These are phyloP conservation scores for Boletus sp. DNA, from an alignment of 768 basidiomycete genomes.

Conservation along the genomic window DNA sequence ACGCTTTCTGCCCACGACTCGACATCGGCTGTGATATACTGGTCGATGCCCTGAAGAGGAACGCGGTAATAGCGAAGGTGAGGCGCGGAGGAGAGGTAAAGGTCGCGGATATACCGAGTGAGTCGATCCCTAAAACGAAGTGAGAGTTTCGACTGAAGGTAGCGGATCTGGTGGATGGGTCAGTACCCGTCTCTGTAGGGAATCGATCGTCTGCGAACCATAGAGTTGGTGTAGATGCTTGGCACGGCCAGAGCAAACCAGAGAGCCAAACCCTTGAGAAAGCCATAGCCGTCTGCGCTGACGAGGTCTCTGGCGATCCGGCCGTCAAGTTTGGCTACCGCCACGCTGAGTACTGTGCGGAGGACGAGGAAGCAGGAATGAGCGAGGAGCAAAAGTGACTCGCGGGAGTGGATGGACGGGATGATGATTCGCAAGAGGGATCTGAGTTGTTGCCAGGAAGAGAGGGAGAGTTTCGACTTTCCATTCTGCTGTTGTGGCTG, in stretches of 20 bases:
- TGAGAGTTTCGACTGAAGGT: slow-evolving; percentile 84
- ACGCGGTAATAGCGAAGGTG: slow-evolving; percentile 68
- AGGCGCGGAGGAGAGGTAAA: slow-evolving; percentile 79
- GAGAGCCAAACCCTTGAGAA: slow-evolving; percentile 72
- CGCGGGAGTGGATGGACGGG: slow-evolving; percentile 62
- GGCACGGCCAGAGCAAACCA: slow-evolving; percentile 94
- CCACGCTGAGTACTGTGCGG: slow-evolving; percentile 83
- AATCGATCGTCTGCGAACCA: slow-evolving; percentile 48
- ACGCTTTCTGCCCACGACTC: slow-evolving; percentile 86
- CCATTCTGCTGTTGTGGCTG: slow-evolving; percentile 34
- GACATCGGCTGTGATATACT: slow-evolving; percentile 92
- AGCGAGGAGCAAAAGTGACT: slow-evolving; percentile 66
- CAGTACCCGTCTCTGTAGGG: neutral
- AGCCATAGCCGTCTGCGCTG: slow-evolving; percentile 81
- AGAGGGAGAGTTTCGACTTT: slow-evolving; percentile 56
- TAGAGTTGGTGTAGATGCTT: slow-evolving; percentile 93
- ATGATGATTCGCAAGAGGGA: slow-evolving; percentile 72
- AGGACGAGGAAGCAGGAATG: slow-evolving; percentile 87
- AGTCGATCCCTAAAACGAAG: slow-evolving; percentile 81
- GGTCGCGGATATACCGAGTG: slow-evolving; percentile 87
- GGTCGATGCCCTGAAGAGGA: slow-evolving; percentile 75
- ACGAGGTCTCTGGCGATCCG: slow-evolving; percentile 86
- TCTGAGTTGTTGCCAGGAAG: slow-evolving; percentile 70
- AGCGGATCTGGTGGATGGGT: slow-evolving; percentile 61
- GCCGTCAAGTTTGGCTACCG: slow-evolving; percentile 87